A percentile compares a stretch with the other conserved stretches of the same genome.
phyloP scores from a whole-genome alignment of 306 rosid genomes.

The Ammopiptanthus mongolicus region DNA sequence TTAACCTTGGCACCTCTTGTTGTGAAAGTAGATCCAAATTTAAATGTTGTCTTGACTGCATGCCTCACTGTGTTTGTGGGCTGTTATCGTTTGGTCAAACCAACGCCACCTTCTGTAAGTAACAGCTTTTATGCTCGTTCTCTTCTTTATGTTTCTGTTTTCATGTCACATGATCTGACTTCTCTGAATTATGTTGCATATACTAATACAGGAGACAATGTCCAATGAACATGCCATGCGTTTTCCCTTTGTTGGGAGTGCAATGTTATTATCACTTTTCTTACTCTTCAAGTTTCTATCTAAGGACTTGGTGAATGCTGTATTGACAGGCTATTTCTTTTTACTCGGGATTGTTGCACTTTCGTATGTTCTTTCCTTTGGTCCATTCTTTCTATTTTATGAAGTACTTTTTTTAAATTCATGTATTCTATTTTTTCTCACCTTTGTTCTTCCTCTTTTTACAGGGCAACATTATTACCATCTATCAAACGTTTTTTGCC shows the following conservation, averaged over 20 bases:
- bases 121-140: not conserved
- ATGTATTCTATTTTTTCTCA: not conserved
- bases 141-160: not conserved
- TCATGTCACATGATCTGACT: not conserved
- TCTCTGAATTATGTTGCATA: not conserved
- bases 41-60: slow-evolving; percentile 73
- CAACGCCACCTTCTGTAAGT: slow-evolving; percentile 77
- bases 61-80: slow-evolving; percentile 72
- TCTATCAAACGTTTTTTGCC: slow-evolving; percentile 61
- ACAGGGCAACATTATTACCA: slow-evolving; percentile 75
- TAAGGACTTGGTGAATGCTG: slow-evolving; percentile 81
- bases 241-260: slow-evolving; percentile 84
- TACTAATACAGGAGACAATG: slow-evolving; percentile 71
- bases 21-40: slow-evolving; percentile 63
- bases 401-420: not conserved
- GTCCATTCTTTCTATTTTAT: not conserved
- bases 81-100: slow-evolving; percentile 79
- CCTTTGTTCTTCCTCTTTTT: slow-evolving; percentile 17
- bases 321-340: slow-evolving; percentile 69
- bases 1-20: slow-evolving; percentile 75
- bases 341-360: slow-evolving; percentile 81
- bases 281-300: slow-evolving; percentile 79
- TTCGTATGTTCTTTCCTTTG: slow-evolving; percentile 44
- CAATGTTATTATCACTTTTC: slow-evolving; percentile 76
- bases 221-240: slow-evolving; percentile 88